phyloP scores from a whole-genome alignment of 352 stramenopile species.

The Paralagenidium karlingii region DNA sequence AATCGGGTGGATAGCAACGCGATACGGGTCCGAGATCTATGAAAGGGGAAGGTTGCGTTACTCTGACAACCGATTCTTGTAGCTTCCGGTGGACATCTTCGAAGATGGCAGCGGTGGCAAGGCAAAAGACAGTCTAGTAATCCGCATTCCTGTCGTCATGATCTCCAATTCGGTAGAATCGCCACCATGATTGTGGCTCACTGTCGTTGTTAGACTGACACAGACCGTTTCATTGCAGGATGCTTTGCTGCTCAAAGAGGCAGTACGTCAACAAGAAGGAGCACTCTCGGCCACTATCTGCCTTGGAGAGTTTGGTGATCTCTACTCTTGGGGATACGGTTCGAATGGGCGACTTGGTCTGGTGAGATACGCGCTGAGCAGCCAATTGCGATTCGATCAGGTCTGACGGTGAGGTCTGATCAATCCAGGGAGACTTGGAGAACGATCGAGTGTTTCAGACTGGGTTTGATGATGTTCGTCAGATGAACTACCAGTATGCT shows the following conservation, averaged over 20 bases:
- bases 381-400: neutral
- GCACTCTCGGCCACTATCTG: slow-evolving; percentile 24
- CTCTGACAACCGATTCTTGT: no score
- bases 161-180: slow-evolving; percentile 30
- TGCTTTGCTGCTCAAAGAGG: slow-evolving; percentile 26
- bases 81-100: slow-evolving; percentile 41
- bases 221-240: slow-evolving; percentile 5
- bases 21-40: slow-evolving; percentile 25
- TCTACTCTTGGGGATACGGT: slow-evolving; percentile 61
- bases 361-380: slow-evolving; percentile 9
- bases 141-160: slow-evolving; percentile 57
- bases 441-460: slow-evolving; percentile 51
- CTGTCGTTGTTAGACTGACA: neutral
- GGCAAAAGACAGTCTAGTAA: slow-evolving; percentile 16
- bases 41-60: no score
- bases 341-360: slow-evolving; percentile 52
- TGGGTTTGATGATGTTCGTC: slow-evolving; percentile 45
- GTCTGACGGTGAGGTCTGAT: neutral
- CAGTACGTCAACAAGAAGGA: slow-evolving; percentile 30
- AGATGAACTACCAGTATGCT: slow-evolving; percentile 59
- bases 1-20: slow-evolving; percentile 37
- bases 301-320: slow-evolving; percentile 18
- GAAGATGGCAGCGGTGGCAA: slow-evolving; percentile 16
- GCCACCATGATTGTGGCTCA: neutral
- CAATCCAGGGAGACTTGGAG: slow-evolving; percentile 38